phyloP scores from a whole-genome alignment of 2,329 filamentous ascomycete species.

The Colletotrichum sp. region DNA sequence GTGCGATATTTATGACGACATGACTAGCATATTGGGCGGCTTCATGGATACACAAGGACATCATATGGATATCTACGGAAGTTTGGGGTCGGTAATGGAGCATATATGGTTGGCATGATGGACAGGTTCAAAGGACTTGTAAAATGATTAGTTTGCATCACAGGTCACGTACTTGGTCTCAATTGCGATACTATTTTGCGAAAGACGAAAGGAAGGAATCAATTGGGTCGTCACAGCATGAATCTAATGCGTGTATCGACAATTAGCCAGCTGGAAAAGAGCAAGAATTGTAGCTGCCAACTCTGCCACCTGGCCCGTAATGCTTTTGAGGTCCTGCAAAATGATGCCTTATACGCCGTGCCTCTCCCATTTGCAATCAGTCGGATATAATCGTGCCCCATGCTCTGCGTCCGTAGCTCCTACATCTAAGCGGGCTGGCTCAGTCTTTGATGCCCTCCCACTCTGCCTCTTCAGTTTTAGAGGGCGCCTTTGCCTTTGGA shows the following conservation, averaged over 20 bases:
- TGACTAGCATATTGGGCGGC: conserved; percentile 3
- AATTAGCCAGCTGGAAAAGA: not conserved
- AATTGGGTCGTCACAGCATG: not conserved
- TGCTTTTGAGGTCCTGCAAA: conserved; percentile 4
- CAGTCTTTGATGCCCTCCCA: conserved; percentile 25
- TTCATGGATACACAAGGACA: not conserved
- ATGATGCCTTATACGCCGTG: conserved; percentile 13
- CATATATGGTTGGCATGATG: not conserved
- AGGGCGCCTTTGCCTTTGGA: conserved; percentile 7
- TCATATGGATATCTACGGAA: not conserved
- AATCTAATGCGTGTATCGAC: not conserved
- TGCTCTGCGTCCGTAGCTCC: not conserved
- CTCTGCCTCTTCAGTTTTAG: conserved; percentile 19
- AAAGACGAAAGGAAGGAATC: not conserved
- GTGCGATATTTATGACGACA: conserved; percentile 10
- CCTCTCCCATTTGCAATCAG: not conserved
- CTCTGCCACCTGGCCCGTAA: not conserved
- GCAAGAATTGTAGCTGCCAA: not conserved
- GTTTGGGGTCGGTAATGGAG: not conserved
- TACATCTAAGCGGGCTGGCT: not conserved
- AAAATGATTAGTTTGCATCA: not conserved
- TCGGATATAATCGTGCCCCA: not conserved
- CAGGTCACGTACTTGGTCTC: not conserved
- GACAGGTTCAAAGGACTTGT: not conserved
- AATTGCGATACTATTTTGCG: not conserved